Evolutionary conservation across 2,329 filamentous ascomycete genomes (phyloP).

Genomic region (Coniosporium tulheliwenetii): DNA sequence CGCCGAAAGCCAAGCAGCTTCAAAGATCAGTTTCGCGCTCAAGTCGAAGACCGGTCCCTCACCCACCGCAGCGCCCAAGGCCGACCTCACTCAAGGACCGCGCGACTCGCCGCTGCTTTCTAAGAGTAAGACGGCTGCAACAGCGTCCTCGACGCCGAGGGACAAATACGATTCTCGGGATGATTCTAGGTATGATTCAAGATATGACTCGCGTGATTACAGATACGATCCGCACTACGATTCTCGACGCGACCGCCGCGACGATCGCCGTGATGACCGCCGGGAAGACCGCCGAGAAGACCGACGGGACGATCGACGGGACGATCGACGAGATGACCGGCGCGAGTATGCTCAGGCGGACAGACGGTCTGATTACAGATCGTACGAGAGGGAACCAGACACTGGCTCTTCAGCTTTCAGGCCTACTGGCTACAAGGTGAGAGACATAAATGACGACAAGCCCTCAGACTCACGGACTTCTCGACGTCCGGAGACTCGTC

Average conservation of each 20-base stretch:
- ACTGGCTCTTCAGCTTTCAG: too few species aligned
- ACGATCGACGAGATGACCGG: constrained; percentile 19
- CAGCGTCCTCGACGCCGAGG: not conserved
- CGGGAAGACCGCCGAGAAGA: constrained; percentile 14
- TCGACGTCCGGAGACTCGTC: constrained; percentile 16
- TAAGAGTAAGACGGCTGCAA: not conserved
- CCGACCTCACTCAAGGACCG: constrained; percentile 21
- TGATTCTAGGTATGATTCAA: not conserved
- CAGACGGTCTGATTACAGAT: constrained; percentile 1
- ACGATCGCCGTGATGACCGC: constrained; percentile 10
- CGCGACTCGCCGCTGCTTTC: too few species aligned
- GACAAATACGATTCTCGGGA: too few species aligned
- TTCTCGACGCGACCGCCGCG: constrained; percentile 14
- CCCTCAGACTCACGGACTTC: constrained; percentile 11
- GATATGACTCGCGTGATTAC: not conserved
- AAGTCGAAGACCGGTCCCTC: constrained; percentile 52
- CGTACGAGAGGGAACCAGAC: not conserved
- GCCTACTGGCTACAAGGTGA: too few species aligned
- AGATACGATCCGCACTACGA: not conserved
- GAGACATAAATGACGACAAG: constrained; percentile 1
- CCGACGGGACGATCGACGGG: constrained; percentile 24
- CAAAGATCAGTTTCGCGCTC: constrained; percentile 87
- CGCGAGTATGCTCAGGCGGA: not conserved
- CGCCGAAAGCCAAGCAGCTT: constrained; percentile 35
- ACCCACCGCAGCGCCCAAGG: constrained; percentile 34